Percentiles rank a stretch among this genome's conserved stretches.
Conservation (phyloP, 163 green algal species). For the Scenedesmus sp. region DNA sequence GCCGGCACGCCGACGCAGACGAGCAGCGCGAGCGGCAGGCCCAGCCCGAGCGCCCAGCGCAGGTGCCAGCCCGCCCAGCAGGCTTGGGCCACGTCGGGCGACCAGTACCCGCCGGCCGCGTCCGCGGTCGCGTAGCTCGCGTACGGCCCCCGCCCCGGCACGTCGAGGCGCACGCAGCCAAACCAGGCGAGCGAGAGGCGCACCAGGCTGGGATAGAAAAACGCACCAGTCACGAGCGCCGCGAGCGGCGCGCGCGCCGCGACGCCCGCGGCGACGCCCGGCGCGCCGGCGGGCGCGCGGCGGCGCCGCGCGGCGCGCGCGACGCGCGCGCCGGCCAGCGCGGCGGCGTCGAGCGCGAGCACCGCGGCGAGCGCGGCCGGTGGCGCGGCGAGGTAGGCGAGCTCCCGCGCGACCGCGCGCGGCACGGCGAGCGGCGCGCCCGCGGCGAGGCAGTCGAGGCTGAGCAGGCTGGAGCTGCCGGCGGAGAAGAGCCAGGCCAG, state of each 20-base stretch:
- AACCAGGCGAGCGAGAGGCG: background rate
- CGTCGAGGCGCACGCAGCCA: slow-evolving; percentile 6
- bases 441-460: background rate
- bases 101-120: background rate
- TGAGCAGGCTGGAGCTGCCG: background rate
- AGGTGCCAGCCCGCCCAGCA: slow-evolving; percentile 24
- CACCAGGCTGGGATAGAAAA: slow-evolving; percentile 14
- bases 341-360: background rate
- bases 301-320: background rate
- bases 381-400: background rate
- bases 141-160: background rate
- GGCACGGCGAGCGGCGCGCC: background rate
- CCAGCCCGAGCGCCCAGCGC: slow-evolving; percentile 7
- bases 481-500: background rate
- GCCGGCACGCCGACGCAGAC: slow-evolving; percentile 13
- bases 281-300: background rate
- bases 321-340: background rate
- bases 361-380: background rate
- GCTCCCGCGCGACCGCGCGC: background rate
- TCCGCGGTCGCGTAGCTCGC: slow-evolving; percentile 1
- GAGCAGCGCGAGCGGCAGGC: slow-evolving; percentile 1
- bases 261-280: background rate
- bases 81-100: background rate
- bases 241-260: background rate
- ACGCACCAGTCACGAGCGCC: background rate